Conservation (phyloP, 2,329 filamentous ascomycete genomes). For the Trichoderma koningiopsis region DNA sequence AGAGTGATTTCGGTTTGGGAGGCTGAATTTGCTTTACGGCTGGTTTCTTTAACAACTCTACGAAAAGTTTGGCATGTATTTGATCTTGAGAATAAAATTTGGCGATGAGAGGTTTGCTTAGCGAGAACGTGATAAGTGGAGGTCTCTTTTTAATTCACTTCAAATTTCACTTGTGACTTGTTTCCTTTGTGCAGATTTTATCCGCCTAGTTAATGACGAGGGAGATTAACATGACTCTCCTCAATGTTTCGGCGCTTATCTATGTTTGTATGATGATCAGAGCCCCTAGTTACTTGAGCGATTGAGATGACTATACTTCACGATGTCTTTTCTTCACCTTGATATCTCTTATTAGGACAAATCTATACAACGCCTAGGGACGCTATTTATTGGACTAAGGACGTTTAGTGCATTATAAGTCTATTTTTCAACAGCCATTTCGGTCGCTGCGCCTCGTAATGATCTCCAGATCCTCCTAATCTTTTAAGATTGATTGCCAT, state of each 20-base stretch:
- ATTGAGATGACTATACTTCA: neutral
- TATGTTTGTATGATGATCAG: neutral
- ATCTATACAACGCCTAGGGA: neutral
- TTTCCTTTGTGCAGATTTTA: too few relatives aligned
- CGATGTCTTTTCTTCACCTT: neutral
- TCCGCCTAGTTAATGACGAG: neutral
- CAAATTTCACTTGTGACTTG: neutral
- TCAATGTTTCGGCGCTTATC: neutral
- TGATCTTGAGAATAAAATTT: neutral
- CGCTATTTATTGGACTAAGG: neutral
- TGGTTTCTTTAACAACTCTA: neutral
- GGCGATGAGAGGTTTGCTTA: neutral
- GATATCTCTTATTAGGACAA: neutral
- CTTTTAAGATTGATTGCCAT: neutral
- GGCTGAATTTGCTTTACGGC: neutral
- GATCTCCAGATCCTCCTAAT: neutral
- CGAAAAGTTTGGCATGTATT: neutral
- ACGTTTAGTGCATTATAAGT: neutral
- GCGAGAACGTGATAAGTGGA: neutral
- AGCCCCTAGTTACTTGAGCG: neutral
- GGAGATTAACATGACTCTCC: neutral
- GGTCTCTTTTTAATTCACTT: neutral
- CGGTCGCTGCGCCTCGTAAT: neutral
- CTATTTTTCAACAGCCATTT: neutral
- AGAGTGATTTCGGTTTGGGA: neutral